Base-by-base conservation (phyloP, 1,139 yeast species). In the Nakaseomyces glabratus region DNA sequence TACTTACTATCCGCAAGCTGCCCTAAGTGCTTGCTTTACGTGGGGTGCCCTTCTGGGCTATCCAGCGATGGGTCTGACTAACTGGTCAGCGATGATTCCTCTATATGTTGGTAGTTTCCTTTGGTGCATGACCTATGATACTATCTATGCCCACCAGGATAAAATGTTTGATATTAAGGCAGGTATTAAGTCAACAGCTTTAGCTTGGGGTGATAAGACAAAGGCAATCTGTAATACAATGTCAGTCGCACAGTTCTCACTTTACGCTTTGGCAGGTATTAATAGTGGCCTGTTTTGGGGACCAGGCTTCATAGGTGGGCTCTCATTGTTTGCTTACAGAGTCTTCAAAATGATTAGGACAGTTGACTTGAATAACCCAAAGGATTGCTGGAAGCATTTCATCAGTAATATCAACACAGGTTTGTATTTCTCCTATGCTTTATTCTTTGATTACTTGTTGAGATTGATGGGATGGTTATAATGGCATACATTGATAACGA, bases 141-240 rank as follows among this genome's bases (percentile, higher is more conserved):
- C 97, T 2, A 76, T 93, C 28, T 93, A 93, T 57, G 98, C 98
- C 1, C 99, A 93, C 57, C 99, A 93, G 62, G 98, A 93, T 59
- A 93, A 93, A 62, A 63, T 60, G 40, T 93, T 80, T 51, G 99
- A 93, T 58, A 62, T 81, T 35, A 65, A 70, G 37, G 97, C 95
- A 0, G 97, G 97, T 6, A 81, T 93, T 46, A 86, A 88, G 58
- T 84, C 95, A 2, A 85, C 97, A 1, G 98, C 98, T 4, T 69
- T 90, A 48, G 85, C 80, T 4, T 90, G 98, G 97, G 93, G 93
- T 3, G 72, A 71, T 14, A 69, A 72, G 21, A 73, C 95, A 1
- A 85, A 80, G 52, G 71, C 76, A 4, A 73, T 86, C 33, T 63
- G 84, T 48, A 66, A 71, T 33, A 75, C 71, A 1, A 55, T 85